A percentile compares a stretch with the other conserved stretches of the same genome.
Conservation (phyloP, 2,329 filamentous ascomycete species). For the Aspergillus sojae region DNA sequence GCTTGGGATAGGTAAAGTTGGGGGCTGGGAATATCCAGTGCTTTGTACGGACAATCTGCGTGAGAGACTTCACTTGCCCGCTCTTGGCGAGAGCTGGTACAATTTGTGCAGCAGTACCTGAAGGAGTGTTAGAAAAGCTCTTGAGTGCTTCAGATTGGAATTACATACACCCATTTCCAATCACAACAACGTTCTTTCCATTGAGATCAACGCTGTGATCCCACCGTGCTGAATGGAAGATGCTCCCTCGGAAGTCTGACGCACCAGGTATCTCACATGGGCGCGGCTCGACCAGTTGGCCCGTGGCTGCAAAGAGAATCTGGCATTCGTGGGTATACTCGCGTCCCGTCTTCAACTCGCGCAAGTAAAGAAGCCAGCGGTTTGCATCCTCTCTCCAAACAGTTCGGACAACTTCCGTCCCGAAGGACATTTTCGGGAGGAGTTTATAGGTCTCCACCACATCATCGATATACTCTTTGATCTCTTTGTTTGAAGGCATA, state of each 20-base stretch:
- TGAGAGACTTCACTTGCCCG: slow-evolving; percentile 55
- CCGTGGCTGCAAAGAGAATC: slow-evolving; percentile 55
- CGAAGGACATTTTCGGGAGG: slow-evolving; percentile 22
- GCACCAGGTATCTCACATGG: slow-evolving; percentile 42
- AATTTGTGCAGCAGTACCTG: slow-evolving; percentile 29
- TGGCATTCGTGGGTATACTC: slow-evolving; percentile 47
- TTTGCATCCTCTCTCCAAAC: slow-evolving; percentile 55
- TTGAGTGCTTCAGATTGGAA: too few relatives aligned
- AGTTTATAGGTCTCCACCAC: slow-evolving; percentile 53
- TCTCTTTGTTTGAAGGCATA: slow-evolving; percentile 52
- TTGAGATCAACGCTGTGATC: slow-evolving; percentile 24
- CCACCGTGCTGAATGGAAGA: slow-evolving; percentile 34
- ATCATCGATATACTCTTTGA: slow-evolving; percentile 53
- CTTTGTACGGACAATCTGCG: slow-evolving; percentile 59
- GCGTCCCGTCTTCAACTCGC: slow-evolving; percentile 25
- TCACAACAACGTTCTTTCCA: slow-evolving; percentile 31
- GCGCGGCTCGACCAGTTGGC: slow-evolving; percentile 55
- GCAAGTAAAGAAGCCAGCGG: slow-evolving; percentile 47
- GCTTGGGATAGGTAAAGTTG: slow-evolving; percentile 49
- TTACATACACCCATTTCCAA: slow-evolving; percentile 38
- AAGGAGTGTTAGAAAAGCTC: too few relatives aligned
- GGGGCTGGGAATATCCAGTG: slow-evolving; percentile 57
- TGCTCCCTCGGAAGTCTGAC: slow-evolving; percentile 21
- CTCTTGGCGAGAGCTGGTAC: slow-evolving; percentile 26
- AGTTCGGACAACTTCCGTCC: slow-evolving; percentile 23